Percentiles rank a stretch among this genome's conserved stretches.
phyloP scores from a whole-genome alignment of 371 early-diverging fungal species.

The Haplosporangium sp. region DNA sequence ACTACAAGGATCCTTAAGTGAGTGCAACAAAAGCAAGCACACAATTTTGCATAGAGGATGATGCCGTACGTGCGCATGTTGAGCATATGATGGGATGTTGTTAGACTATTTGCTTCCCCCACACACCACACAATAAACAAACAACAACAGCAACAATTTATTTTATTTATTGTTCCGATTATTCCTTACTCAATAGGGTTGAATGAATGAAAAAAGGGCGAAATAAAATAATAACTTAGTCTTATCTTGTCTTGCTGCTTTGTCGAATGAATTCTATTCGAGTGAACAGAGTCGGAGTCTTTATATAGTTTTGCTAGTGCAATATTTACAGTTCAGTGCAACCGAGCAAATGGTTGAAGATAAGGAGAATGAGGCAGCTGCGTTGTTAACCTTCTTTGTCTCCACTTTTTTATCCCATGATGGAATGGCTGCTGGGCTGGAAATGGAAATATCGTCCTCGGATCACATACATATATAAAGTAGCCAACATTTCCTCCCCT shows the following conservation, averaged over 20 bases:
- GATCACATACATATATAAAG: slow-evolving; percentile 14
- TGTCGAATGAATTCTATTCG: background rate
- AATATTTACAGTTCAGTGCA: background rate
- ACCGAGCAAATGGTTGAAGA: background rate
- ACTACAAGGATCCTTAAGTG: background rate
- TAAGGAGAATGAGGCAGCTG: slow-evolving; percentile 14
- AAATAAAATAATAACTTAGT: background rate
- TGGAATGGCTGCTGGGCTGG: background rate
- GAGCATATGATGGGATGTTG: slow-evolving; percentile 5
- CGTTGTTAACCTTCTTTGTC: slow-evolving; percentile 49
- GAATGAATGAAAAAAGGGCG: background rate
- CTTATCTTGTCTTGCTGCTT: slow-evolving; percentile 9
- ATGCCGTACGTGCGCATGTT: slow-evolving; percentile 12
- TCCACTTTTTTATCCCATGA: slow-evolving; percentile 48
- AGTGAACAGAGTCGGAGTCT: background rate
- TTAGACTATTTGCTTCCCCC: background rate
- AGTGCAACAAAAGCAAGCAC: background rate
- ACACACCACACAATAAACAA: background rate
- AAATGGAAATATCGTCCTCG: slow-evolving; percentile 7
- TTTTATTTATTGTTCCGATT: background rate
- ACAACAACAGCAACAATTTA: too few species aligned
- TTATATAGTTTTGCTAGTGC: background rate
- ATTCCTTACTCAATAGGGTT: slow-evolving; percentile 6
- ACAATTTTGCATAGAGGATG: too few species aligned
- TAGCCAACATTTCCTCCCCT: background rate